Evolutionary conservation across 2,329 filamentous ascomycete genomes (phyloP).

Genomic region (Dactylellina leptospora): DNA sequence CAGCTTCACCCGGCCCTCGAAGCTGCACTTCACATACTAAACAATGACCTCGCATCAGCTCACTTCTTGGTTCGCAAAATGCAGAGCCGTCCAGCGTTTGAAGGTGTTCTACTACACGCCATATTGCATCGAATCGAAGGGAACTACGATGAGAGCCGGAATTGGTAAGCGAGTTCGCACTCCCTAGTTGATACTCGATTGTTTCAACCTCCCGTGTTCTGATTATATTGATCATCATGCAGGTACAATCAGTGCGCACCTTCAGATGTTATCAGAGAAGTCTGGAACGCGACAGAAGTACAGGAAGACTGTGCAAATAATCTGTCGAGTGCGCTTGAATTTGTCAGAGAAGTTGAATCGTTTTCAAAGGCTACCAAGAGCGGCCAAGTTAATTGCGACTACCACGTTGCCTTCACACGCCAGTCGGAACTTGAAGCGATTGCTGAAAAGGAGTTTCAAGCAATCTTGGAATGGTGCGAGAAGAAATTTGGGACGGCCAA

Average conservation of each 20-base stretch:
- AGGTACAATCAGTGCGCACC: slow-evolving; percentile 46
- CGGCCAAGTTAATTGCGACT: neutral
- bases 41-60: slow-evolving; percentile 64
- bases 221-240: neutral
- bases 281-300: slow-evolving; percentile 57
- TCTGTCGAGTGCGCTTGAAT: neutral
- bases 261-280: slow-evolving; percentile 58
- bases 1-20: slow-evolving; percentile 64
- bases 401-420: slow-evolving; percentile 40
- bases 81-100: slow-evolving; percentile 64
- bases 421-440: slow-evolving; percentile 57
- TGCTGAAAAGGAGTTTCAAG: slow-evolving; percentile 61
- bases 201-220: neutral
- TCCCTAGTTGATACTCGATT: slow-evolving; percentile 61
- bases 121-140: slow-evolving; percentile 66
- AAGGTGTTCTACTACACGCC: slow-evolving; percentile 66
- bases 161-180: no score
- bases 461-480: slow-evolving; percentile 62
- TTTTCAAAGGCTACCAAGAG: slow-evolving; percentile 6
- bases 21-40: slow-evolving; percentile 65
- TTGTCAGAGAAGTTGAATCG: neutral
- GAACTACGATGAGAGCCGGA: slow-evolving; percentile 64
- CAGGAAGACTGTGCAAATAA: neutral
- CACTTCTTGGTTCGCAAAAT: slow-evolving; percentile 67
- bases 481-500: slow-evolving; percentile 62